A percentile compares a stretch with the other conserved stretches of the same genome.
Evolutionary conservation across 345 rosid genomes (phyloP).

Genomic region (Draba incana): DNA sequence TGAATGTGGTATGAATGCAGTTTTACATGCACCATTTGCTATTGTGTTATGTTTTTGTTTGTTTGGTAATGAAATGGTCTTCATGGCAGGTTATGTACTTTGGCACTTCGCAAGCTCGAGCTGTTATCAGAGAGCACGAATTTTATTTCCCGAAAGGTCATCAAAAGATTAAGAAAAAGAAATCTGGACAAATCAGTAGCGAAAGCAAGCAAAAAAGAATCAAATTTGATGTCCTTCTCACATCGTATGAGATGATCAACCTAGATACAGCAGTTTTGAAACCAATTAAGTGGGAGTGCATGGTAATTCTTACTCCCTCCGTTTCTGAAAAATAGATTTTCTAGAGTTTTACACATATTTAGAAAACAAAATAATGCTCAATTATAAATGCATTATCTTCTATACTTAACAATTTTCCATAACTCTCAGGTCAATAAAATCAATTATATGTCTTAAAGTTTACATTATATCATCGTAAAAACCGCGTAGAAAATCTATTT

Average conservation of each 20-base stretch:
- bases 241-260: conserved; percentile 99
- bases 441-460: no score
- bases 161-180: conserved; percentile 83
- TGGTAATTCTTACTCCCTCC: conserved; percentile 58
- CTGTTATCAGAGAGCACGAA: conserved; percentile 90
- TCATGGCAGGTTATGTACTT: conserved; percentile 84
- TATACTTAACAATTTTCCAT: no score
- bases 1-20: conserved; percentile 86
- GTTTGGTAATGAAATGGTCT: conserved; percentile 24
- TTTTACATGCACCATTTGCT: conserved; percentile 9
- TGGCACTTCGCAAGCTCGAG: conserved; percentile 86
- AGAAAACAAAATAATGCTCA: no score
- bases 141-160: conserved; percentile 78
- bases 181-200: conserved; percentile 74
- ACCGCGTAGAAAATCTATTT: no score
- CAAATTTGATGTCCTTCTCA: conserved; percentile 95
- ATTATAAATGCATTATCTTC: no score
- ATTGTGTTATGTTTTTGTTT: conserved; percentile 2
- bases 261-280: conserved; percentile 75
- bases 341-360: no score
- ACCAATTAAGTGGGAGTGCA: conserved; percentile 98
- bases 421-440: no score
- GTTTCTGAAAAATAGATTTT: no score
- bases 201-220: conserved; percentile 96
- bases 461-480: no score